phyloP scores from a whole-genome alignment of 148 eudicot genomes.

The Talinum fruticosum region DNA sequence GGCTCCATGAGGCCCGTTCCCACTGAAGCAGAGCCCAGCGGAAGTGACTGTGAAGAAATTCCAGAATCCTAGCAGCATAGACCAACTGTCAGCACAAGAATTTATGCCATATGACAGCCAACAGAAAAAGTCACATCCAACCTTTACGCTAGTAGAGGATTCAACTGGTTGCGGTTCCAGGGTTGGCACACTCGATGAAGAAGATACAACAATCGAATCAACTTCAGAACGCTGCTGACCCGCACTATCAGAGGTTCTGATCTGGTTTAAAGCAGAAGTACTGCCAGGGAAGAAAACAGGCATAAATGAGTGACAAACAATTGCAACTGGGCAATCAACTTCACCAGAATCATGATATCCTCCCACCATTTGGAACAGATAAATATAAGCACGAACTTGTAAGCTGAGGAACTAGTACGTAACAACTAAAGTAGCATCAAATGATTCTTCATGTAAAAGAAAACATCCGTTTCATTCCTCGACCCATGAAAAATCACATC shows the following conservation, averaged over 20 bases:
- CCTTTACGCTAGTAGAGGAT: constrained; percentile 44
- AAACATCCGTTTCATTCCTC: neutral
- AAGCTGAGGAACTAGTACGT: neutral
- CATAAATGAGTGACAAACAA: constrained; percentile 2
- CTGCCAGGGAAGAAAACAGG: constrained; percentile 32
- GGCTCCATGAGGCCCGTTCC: constrained; percentile 55
- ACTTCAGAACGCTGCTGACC: constrained; percentile 48
- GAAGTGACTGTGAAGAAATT: constrained; percentile 41
- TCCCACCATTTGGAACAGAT: neutral
- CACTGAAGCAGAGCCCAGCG: constrained; percentile 41
- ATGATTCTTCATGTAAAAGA: neutral
- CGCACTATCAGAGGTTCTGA: constrained; percentile 41
- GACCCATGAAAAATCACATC: neutral
- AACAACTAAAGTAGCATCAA: neutral
- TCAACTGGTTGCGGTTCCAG: constrained; percentile 56
- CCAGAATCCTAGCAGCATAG: constrained; percentile 51
- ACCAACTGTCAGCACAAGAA: constrained; percentile 17
- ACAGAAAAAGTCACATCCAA: constrained; percentile 18
- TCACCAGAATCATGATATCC: neutral
- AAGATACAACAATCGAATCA: constrained; percentile 42
- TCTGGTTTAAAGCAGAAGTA: constrained; percentile 43
- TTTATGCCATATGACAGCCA: neutral
- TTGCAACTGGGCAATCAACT: neutral
- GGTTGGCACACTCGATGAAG: constrained; percentile 40
- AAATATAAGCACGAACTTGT: neutral